Base-by-base conservation (phyloP, 164 flowering plant genomes). In the Nymphaea thermarum region DNA sequence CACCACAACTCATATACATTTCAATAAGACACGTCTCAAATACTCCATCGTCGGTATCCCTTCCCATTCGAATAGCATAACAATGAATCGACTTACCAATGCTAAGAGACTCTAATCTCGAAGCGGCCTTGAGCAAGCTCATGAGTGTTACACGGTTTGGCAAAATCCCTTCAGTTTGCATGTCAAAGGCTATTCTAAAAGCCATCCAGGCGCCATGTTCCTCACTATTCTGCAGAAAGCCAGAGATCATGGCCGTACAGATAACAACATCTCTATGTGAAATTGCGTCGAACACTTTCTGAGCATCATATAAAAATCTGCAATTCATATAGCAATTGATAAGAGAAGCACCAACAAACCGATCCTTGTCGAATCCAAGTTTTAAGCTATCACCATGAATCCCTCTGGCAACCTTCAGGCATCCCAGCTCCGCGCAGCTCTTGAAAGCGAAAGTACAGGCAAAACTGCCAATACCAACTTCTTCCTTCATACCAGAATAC, bases 121-220 rank as follows among this genome's bases (percentile, higher is more conserved):
- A 69, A 4, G 82, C 86, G 41, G 82, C 85, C 71, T 80, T 76
- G n/a, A 86, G 79, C 72, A 86, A 79, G 76, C 90, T 79, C 74
- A 86, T 78, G 3, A 83, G 64, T 8, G 90, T 84, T 44, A 86
- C 88, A 64, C 88, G 68, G 67, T 86, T 84, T 44, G 90, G 88
- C 65, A 74, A 74, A n/a, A 84, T 16, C 6, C 72, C 70, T 16
- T 77, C 77, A 68, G 60, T 68, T 71, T 73, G 83, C 90, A 86
- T 83, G 43, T 62, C 12, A 6, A 64, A 15, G 43, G 69, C 81
- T 70, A 82, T 62, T 62, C 62, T 17, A 63, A 80, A 86, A 68
- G 86, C 83, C 59, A 73, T 74, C 55, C 70, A 67, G 59, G 76
- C 74, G 63, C 42, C 65, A 3, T 3, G 8, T 8, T 17, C 42